Base-by-base conservation (phyloP, 176 grass and related monocot species). In the Guadua angustifolia region DNA sequence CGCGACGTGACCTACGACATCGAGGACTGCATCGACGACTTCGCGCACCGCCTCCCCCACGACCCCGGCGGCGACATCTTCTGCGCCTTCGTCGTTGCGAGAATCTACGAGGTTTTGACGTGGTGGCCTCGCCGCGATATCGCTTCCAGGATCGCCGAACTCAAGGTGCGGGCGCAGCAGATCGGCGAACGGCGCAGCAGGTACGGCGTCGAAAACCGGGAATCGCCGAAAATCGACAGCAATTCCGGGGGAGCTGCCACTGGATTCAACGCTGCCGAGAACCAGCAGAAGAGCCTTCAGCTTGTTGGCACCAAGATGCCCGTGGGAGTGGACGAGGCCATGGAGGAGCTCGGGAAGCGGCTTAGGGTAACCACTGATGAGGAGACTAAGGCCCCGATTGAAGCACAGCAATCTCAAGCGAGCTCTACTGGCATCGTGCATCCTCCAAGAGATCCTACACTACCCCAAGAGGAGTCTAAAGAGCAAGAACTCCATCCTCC, bases 101-200 rank as follows among this genome's bases (percentile, higher is more conserved):
- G 1, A 0, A 13, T 55, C 46, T 80, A 80, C 12, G 78, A 80
- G 6, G 1, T 52, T 0, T 24, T 18, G 45, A 80, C 46, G 0
- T 52, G 45, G 12, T 2, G 10, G 4, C 33, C 43, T 51, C 78
- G 78, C 32, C 32, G 63, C 5, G 0, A 55, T 2, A 77, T 77
- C 0, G 74, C 74, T 25, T 77, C 74, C 5, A 17, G 0, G 4
- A 60, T 77, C 3, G 63, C 63, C 4, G 19, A 39, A 29, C 78
- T 80, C 62, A 80, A 80, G 78, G 18, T 36, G 5, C 45, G 78
- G 0, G 78, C 78, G 3, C 18, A 80, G 32, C 78, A 67, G 26
- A 67, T 80, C 1, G 62, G 61, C 0, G 46, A 80, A 6, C 29
- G 78, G 6, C 78, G 78, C 3, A 17, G 0, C 0, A 80, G 78